Percentiles rank a stretch among this genome's conserved stretches.
phyloP scores from a whole-genome alignment of 169 alveolate genomes.

The Plasmodium fragile region DNA sequence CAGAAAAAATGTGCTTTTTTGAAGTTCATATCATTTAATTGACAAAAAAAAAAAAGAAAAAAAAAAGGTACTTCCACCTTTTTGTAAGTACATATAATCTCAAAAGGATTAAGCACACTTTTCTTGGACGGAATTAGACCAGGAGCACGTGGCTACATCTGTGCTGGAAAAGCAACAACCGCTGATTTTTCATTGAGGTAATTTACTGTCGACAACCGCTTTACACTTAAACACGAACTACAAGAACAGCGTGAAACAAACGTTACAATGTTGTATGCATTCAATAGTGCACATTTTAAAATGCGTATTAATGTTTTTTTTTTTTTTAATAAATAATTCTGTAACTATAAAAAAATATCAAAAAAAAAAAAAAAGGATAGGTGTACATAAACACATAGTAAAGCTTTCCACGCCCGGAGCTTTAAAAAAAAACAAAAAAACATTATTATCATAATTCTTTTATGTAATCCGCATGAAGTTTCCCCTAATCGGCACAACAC shows the following conservation, averaged over 20 bases:
- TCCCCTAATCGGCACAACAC: background rate
- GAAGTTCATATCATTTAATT: background rate
- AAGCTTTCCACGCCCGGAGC: background rate
- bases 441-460: background rate
- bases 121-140: background rate
- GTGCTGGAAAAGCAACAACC: background rate
- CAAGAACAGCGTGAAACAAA: background rate
- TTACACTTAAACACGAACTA: background rate
- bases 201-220: background rate
- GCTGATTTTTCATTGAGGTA: background rate
- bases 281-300: conserved; percentile 12
- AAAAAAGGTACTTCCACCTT: background rate
- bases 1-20: background rate
- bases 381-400: conserved; percentile 4
- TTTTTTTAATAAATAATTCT: conserved; percentile 41
- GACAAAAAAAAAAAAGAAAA: background rate
- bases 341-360: conserved; percentile 19
- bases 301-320: conserved; percentile 2
- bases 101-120: background rate
- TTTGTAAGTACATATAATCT: background rate
- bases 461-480: background rate
- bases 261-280: background rate
- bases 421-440: background rate
- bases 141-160: background rate
- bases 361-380: conserved; percentile 16